These are phyloP conservation scores for Cercophora newfieldiana DNA, from an alignment of 495 filamentous ascomycete species.

Conservation along the genomic window DNA sequence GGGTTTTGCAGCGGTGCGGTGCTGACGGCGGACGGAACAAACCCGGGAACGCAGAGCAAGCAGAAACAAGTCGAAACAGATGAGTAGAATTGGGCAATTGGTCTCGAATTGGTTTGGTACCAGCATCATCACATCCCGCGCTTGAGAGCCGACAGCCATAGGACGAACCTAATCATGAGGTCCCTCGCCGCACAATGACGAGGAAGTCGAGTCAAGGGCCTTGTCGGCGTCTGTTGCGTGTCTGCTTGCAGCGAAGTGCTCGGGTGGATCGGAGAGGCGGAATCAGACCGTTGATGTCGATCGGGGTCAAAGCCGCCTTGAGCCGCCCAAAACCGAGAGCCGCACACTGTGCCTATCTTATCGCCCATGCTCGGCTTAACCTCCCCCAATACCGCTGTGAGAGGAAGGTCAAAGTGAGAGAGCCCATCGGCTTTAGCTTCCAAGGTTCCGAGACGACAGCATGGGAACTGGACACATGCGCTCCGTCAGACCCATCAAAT, in stretches of 20 bases:
- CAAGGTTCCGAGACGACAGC: constrained; percentile 2
- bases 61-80: background rate
- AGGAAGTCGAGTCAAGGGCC: constrained; percentile 25
- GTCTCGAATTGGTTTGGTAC: background rate
- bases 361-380: constrained; percentile 13
- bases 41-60: background rate
- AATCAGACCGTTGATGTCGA: constrained; percentile 29
- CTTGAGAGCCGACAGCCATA: background rate
- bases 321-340: constrained; percentile 37
- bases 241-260: constrained; percentile 12
- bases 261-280: constrained; percentile 26
- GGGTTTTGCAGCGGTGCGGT: background rate
- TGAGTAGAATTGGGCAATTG: background rate
- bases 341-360: constrained; percentile 11
- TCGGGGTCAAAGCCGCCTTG: constrained; percentile 31
- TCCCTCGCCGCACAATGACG: constrained; percentile 16
- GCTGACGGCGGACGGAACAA: background rate
- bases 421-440: background rate
- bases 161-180: constrained; percentile 19
- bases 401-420: background rate
- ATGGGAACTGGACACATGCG: background rate
- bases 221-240: background rate
- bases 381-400: background rate
- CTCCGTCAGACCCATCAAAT: background rate
- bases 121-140: background rate